phyloP scores from a whole-genome alignment of 768 basidiomycete genomes.

The Russula sp. region DNA sequence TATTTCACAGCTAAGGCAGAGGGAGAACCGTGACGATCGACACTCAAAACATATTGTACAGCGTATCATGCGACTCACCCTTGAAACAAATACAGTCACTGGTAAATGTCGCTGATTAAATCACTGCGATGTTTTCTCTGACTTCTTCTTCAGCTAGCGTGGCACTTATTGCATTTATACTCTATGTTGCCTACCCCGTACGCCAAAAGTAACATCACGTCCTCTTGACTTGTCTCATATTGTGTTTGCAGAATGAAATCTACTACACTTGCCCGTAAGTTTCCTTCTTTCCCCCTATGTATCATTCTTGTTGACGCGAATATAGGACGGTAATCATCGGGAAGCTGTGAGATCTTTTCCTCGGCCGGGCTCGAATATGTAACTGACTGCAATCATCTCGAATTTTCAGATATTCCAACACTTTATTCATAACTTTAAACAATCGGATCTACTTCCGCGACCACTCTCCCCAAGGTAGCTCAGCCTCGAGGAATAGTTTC shows the following conservation, averaged over 20 bases:
- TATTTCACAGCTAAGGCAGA: background rate
- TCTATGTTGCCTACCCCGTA: constrained; percentile 11
- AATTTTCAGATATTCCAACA: constrained; percentile 21
- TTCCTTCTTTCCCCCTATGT: background rate
- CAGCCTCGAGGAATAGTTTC: too few relatives aligned
- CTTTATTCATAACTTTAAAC: constrained; percentile 25
- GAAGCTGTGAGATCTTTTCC: constrained; percentile 12
- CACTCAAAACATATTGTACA: constrained; percentile 13
- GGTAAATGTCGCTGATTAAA: background rate
- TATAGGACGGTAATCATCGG: constrained; percentile 21
- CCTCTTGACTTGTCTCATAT: too few relatives aligned
- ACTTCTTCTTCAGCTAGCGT: constrained; percentile 2
- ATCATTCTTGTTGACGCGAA: background rate
- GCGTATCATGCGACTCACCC: constrained; percentile 23
- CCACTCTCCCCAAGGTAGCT: background rate
- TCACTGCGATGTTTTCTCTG: background rate
- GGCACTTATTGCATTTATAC: background rate
- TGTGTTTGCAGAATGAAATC: constrained; percentile 3
- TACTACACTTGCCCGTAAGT: constrained; percentile 13
- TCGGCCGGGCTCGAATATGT: background rate
- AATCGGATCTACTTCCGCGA: constrained; percentile 18
- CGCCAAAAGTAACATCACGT: background rate
- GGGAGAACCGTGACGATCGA: background rate
- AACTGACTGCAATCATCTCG: background rate
- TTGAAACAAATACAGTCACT: constrained; percentile 25